Percentiles rank a stretch among this genome's conserved stretches.
Evolutionary conservation across 1,284 basidiomycete species (phyloP).

Genomic region (Sporisorium sorghi): DNA sequence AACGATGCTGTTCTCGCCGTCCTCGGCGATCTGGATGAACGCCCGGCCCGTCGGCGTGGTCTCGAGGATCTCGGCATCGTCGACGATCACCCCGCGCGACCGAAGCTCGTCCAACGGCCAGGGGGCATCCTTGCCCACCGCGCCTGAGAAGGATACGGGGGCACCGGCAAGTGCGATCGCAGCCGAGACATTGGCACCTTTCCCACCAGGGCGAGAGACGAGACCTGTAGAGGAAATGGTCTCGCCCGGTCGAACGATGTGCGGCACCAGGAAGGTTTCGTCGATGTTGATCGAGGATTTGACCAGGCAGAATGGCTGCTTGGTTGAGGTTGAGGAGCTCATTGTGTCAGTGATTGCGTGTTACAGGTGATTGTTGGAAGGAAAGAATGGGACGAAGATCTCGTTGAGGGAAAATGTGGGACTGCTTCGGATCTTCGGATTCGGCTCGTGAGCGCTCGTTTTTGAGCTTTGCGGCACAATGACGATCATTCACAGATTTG

Average conservation of each 20-base stretch:
- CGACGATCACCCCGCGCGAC: slow-evolving; percentile 51
- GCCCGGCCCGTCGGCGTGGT: slow-evolving; percentile 62
- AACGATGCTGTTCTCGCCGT: slow-evolving; percentile 68
- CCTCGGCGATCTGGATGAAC: slow-evolving; percentile 65
- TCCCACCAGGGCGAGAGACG: slow-evolving; percentile 62
- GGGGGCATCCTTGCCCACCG: slow-evolving; percentile 62
- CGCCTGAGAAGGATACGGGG: slow-evolving; percentile 51
- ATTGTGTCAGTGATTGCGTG: not conserved
- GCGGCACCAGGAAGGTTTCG: slow-evolving; percentile 64
- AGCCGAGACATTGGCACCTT: slow-evolving; percentile 66
- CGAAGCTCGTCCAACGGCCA: slow-evolving; percentile 64
- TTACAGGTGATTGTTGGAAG: not conserved
- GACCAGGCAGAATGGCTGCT: slow-evolving; percentile 58
- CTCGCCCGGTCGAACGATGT: slow-evolving; percentile 63
- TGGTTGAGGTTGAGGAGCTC: slow-evolving; percentile 13
- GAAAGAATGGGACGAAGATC: not conserved
- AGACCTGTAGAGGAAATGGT: slow-evolving; percentile 63
- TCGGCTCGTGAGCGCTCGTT: not conserved
- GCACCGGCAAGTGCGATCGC: slow-evolving; percentile 62
- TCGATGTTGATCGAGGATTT: slow-evolving; percentile 68
- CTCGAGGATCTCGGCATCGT: slow-evolving; percentile 46
- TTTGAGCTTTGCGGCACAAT: slow-evolving; percentile 12
- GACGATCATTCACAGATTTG: slow-evolving; percentile 18
- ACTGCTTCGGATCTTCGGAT: slow-evolving; percentile 25
- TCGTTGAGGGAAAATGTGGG: not conserved